Evolutionary conservation across 2,329 filamentous ascomycete genomes (phyloP), one percentile per base, ranked within the genome.

Genomic region (Periconia sp.): DNA sequence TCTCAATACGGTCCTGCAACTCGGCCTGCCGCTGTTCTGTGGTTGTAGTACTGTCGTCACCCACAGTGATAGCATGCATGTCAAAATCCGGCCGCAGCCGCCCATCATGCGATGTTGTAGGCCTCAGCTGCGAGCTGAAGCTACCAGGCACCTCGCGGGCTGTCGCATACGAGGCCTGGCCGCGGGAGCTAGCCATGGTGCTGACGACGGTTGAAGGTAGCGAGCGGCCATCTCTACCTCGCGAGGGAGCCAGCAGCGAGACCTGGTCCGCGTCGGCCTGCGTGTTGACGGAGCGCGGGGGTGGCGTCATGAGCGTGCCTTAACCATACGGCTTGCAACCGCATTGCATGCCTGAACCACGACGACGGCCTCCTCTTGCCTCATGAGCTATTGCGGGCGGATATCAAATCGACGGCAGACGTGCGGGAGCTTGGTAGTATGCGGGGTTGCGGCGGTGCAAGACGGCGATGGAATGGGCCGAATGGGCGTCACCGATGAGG

Each of bases 61-160:
- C 85, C 19, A 78, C 72, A 22, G 71, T 72, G 24, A 66, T 69
- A 33, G 65, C 65, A 61, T 77, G 80, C 40, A 77, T 77, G 36
- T 81, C 78, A 32, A 78, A 70, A 44, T 85, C 81, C 10, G 83
- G 81, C 40, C 78, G 74, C 26, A 78, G 72, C 3, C 81, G 78
- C 19, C 83, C 83, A 35, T 81, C 79, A 40, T 88, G 81, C 31
- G 86, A 84, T 17, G 80, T 76, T 64, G 87, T 80, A 60, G 85
- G 89, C 62, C 88, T 89, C 59, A 96, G 73, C 47, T 96, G 92
- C 23, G 91, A 86, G 60, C 86, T 95, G 77, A 96, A 96, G 75
- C 90, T 96, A 30, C 92, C 92, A 3, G 82, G 82, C 11, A 65
- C 66, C 1, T 82, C 84, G 41, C 84, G 79, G 24, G 85, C 84